Conservation (phyloP, 805 yeast species). For the Candida nitratophila region DNA sequence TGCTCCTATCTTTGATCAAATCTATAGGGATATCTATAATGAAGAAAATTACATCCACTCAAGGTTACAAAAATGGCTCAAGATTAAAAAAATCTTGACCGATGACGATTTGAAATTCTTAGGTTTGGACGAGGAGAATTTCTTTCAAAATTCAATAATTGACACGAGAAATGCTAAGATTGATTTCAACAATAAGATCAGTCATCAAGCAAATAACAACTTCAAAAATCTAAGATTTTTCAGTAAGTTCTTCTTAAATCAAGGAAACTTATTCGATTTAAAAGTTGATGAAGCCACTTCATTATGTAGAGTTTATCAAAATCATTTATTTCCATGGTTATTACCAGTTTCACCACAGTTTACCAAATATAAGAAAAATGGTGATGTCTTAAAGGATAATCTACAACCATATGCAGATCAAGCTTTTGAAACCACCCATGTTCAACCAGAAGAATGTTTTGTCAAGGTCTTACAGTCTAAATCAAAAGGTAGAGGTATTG, state of each 20-base stretch:
- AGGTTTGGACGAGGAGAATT: constrained; percentile 15
- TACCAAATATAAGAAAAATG: constrained; percentile 25
- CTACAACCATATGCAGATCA: constrained; percentile 10
- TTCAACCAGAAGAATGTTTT: constrained; percentile 14
- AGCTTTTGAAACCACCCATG: neutral
- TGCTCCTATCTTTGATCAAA: constrained; percentile 20
- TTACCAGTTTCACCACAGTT: constrained; percentile 30
- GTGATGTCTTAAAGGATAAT: constrained; percentile 3
- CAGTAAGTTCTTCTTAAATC: constrained; percentile 15
- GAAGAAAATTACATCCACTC: constrained; percentile 18
- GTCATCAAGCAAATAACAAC: constrained; percentile 16
- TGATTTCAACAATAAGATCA: constrained; percentile 16
- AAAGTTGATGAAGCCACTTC: neutral
- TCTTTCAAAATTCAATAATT: constrained; percentile 14
- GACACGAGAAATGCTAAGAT: constrained; percentile 14
- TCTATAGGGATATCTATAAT: constrained; percentile 23
- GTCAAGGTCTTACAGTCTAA: constrained; percentile 21
- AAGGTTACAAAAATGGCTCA: constrained; percentile 21
- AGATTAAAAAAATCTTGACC: constrained; percentile 16
- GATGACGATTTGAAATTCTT: constrained; percentile 15
- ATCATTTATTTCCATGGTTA: constrained; percentile 35
- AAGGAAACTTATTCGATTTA: constrained; percentile 1
- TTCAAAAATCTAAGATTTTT: constrained; percentile 21
- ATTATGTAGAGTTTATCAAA: constrained; percentile 8
- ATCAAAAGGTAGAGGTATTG: constrained; percentile 45